Base-by-base conservation (phyloP, 352 stramenopile genomes). In the Phytophthora rubi region DNA sequence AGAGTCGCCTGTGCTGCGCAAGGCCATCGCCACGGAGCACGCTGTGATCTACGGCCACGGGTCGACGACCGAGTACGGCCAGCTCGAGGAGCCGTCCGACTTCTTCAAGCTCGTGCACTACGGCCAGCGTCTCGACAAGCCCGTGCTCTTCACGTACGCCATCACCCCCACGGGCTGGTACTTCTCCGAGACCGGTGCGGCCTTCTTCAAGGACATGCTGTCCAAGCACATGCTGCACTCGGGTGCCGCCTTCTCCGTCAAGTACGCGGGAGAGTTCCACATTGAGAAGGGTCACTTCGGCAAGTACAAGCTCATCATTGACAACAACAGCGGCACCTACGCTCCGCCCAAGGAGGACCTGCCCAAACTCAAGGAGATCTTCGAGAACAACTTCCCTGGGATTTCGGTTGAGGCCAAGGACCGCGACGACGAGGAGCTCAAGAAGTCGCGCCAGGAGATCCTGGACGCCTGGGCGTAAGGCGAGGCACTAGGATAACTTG, bases 161-260 rank as follows among this genome's bases (percentile, higher is more conserved):
- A 77, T 80, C 42, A 77, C 53, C 16, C 44, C 52, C 3, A 69
- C 52, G n/a, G 73, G 73, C 48, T 80, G 73, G 73, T 77, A 75
- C 69, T 80, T 80, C 26, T 80, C 73, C 9, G 73, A 80, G 57
- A 80, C 73, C 4, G 73, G 73, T 0, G 73, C 73, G 0, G 57
- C 63, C 8, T 80, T 80, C 61, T 80, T 80, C 45, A 80, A 80
- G 56, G 73, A 80, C 48, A 80, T 80, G 32, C 48, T 80, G 47
- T 80, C 73, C 52, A 77, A 77, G 61, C 73, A 80, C 70, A 77
- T 80, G 73, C 59, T 80, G 52, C 73, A 80, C 35, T 77, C 69
- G 0, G 58, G 70, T 5, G 69, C 69, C 6, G 35, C 52, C 30
- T 71, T 77, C 23, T 67, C 59, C 10, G 73, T 80, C 59, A 79